Percentiles rank a stretch among this genome's conserved stretches.
Evolutionary conservation across 163 green algal genomes (phyloP).

Genomic region (Volvox carteri): DNA sequence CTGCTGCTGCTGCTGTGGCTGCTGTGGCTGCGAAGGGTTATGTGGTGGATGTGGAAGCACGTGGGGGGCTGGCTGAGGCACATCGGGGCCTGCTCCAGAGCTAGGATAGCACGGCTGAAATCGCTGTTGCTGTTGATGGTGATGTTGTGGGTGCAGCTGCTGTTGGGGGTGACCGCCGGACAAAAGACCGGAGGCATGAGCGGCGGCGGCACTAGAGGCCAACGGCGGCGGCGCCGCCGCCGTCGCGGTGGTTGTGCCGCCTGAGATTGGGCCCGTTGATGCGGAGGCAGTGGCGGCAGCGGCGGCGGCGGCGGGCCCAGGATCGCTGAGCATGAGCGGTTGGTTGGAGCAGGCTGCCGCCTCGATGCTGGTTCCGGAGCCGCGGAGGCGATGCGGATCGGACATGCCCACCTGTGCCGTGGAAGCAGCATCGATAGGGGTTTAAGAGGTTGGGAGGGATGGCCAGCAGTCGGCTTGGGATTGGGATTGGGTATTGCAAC

Average conservation of each 20-base stretch:
- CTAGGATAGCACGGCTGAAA: not conserved
- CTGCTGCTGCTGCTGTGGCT: not conserved
- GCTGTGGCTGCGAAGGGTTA: not conserved
- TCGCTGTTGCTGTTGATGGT: not conserved
- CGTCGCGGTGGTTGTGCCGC: too few species aligned
- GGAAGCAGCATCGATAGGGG: too few species aligned
- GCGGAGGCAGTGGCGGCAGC: not conserved
- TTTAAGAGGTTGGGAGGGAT: too few species aligned
- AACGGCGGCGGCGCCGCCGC: too few species aligned
- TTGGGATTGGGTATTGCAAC: too few species aligned
- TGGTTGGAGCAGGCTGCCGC: not conserved
- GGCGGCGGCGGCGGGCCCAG: not conserved
- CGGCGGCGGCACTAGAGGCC: too few species aligned
- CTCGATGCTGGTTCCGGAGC: conserved; percentile 52
- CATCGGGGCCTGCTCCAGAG: not conserved
- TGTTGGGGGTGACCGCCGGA: too few species aligned
- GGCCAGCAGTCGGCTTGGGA: too few species aligned
- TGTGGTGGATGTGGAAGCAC: not conserved
- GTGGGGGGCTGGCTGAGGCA: not conserved
- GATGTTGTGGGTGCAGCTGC: too few species aligned
- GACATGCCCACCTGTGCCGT: conserved; percentile 29
- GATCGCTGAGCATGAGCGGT: conserved; percentile 11
- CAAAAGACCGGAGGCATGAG: too few species aligned
- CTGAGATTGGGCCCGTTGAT: too few species aligned
- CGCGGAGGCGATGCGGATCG: conserved; percentile 34